Evolutionary conservation across 2,329 filamentous ascomycete genomes (phyloP), one percentile per base, ranked within the genome.

Genomic region (Sporothrix mexicana): DNA sequence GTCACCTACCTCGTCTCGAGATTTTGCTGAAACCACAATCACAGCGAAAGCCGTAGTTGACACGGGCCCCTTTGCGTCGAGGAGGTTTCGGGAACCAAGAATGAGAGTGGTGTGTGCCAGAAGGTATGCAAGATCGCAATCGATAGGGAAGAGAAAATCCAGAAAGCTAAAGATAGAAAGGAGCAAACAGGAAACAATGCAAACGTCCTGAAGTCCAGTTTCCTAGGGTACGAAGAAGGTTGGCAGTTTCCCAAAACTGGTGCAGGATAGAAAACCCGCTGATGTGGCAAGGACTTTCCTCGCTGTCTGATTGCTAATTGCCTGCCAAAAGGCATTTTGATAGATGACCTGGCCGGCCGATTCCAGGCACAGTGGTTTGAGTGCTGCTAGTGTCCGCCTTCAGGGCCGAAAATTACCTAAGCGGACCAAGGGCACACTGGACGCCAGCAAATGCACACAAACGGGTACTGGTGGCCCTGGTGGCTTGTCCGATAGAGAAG

Each of bases 341-440:
- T 71, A 71, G 51, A 68, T 15, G 45, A 47, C 25, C 47, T 55
- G 41, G n/a, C 41, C 4, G 25, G 20, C 41, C 41, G 59, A 25
- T 47, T 43, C 23, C 41, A 47, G 61, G 41, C 25, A 36, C 41
- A 66, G 41, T 66, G 41, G 61, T 53, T 51, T 17, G n/a, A 51
- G 47, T 51, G 47, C 15, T 17, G n/a, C 15, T 25, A 62, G 36
- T 36, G 61, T 3, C 41, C 61, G 41, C 41, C n/a, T n/a, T 7
- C 51, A 64, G 30, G 69, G 62, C 69, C 55, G 53, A 73, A 69
- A 72, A 69, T 73, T 73, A 73, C 49, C 57, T 73, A 73, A 73
- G 72, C 72, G 71, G 45, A 55, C 67, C 68, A 51, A 55, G 53
- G 61, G 45, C 47, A 41, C 45, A 17, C 53, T 57, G 30, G 7